phyloP scores from a whole-genome alignment of 129 eudicot species.

The Flaveria ramosissima region DNA sequence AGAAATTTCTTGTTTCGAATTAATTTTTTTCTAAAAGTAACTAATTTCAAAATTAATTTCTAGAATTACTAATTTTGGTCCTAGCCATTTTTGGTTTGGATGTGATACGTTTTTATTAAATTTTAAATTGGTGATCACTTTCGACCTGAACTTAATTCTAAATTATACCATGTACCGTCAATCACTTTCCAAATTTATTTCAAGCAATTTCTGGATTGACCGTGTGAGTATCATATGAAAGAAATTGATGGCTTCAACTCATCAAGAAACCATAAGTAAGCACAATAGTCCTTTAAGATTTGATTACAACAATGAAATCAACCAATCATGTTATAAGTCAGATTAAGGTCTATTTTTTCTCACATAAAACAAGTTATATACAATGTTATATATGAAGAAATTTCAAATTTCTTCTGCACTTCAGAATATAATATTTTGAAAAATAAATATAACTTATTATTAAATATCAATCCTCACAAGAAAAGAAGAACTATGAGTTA shows the following conservation, averaged over 20 bases:
- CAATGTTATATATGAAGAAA: too few relatives aligned
- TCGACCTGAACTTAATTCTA: too few relatives aligned
- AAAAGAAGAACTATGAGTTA: not conserved
- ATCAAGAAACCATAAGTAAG: constrained; percentile 15
- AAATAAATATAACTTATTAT: not conserved
- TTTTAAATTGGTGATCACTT: too few relatives aligned
- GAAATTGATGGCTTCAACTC: constrained; percentile 17
- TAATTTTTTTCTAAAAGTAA: too few relatives aligned
- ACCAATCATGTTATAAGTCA: not conserved
- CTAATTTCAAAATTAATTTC: too few relatives aligned
- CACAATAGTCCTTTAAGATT: not conserved
- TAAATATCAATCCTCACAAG: not conserved
- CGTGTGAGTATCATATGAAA: constrained; percentile 16
- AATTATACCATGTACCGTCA: too few relatives aligned
- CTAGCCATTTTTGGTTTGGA: too few relatives aligned
- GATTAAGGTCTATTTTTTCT: not conserved
- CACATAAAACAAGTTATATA: not conserved
- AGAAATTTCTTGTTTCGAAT: too few relatives aligned
- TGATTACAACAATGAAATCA: not conserved
- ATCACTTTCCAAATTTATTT: constrained; percentile 18
- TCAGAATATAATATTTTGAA: not conserved
- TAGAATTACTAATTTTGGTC: too few relatives aligned
- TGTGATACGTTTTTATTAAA: too few relatives aligned
- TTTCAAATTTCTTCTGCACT: not conserved
- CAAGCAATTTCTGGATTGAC: constrained; percentile 22